Evolutionary conservation across 2,329 filamentous ascomycete species (phyloP).

Genomic region (Parastagonospora nodorum): DNA sequence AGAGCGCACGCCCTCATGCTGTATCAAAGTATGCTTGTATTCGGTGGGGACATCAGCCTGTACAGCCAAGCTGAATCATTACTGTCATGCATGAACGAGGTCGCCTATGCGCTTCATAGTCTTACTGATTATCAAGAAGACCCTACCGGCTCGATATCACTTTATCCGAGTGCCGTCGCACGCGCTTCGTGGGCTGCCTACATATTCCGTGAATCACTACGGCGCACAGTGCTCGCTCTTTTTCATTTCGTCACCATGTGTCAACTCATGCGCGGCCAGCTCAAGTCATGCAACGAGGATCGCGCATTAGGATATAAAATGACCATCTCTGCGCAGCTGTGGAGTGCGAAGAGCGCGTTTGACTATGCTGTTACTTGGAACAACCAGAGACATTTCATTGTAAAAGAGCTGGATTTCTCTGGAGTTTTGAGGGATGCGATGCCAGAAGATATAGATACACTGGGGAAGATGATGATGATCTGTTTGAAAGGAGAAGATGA

Average conservation of each 20-base stretch:
- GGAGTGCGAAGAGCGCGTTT: conserved; percentile 34
- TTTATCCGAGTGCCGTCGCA: conserved; percentile 47
- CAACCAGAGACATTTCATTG: conserved; percentile 30
- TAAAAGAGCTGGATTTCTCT: conserved; percentile 35
- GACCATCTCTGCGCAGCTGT: conserved; percentile 35
- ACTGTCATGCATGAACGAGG: conserved; percentile 21
- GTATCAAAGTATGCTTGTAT: conserved; percentile 36
- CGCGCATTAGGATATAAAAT: conserved; percentile 16
- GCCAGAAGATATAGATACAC: conserved; percentile 36
- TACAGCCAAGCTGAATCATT: conserved; percentile 22
- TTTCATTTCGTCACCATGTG: conserved; percentile 52
- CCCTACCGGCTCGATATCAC: conserved; percentile 30
- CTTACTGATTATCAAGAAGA: conserved; percentile 20
- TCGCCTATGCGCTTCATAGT: conserved; percentile 6
- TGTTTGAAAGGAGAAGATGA: conserved; percentile 35
- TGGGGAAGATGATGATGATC: conserved; percentile 36
- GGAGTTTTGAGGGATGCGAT: conserved; percentile 25
- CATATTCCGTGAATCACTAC: conserved; percentile 59
- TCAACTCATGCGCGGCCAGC: conserved; percentile 20
- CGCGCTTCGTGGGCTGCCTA: conserved; percentile 57
- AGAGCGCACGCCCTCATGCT: conserved; percentile 36
- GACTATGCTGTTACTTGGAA: conserved; percentile 42
- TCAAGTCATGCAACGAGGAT: conserved; percentile 15
- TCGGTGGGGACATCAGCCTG: conserved; percentile 28
- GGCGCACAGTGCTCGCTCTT: conserved; percentile 57